Base-by-base conservation (phyloP, 2,329 filamentous ascomycete genomes). In the Fusarium anguioides region DNA sequence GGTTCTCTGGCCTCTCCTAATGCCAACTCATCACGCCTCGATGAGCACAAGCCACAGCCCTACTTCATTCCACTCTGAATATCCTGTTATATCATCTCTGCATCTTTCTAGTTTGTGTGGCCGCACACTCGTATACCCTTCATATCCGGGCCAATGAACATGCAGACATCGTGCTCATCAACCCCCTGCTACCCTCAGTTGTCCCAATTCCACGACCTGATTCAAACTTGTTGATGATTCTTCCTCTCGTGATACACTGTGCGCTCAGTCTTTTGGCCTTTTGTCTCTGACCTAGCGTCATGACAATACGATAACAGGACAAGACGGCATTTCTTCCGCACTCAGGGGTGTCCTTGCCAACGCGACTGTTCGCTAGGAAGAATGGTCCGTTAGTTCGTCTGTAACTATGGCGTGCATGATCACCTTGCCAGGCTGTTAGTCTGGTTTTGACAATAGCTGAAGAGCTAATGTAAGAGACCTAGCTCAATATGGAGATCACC, bases 371-470 rank as follows among this genome's bases (percentile, higher is more conserved):
- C 44, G 36, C 39, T 39, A 53, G 35, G 50, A 26, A 50, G 17
- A 63, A 37, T 37, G 39, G 27, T 26, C 29, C 33, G 35, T 60
- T 36, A 40, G 49, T 42, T 56, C 50, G 36, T 51, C 49, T 53
- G 39, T 60, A 66, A 29, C 41, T 49, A 67, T 67, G 60, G 64
- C 60, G 60, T 66, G 64, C 60, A 68, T 68, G 47, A 56, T 20
- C 35, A 55, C 15, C 45, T 27, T 21, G 23, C 39, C 14, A n/a
- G 23, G 35, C 27, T 37, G 5, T 48, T 44, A 35, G 26, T 41
- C 46, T 52, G 24, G 12, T 26, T 42, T 27, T 61, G 21, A 56
- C 42, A 18, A 17, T 33, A 36, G 49, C 36, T 42, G 23, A 52
- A 44, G 36, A 23, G 50, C 45, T 47, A 42, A 49, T 27, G 10